Percentiles rank a stretch among this genome's conserved stretches.
phyloP scores from a whole-genome alignment of 306 rosid genomes.

The Begonia loranthoides region DNA sequence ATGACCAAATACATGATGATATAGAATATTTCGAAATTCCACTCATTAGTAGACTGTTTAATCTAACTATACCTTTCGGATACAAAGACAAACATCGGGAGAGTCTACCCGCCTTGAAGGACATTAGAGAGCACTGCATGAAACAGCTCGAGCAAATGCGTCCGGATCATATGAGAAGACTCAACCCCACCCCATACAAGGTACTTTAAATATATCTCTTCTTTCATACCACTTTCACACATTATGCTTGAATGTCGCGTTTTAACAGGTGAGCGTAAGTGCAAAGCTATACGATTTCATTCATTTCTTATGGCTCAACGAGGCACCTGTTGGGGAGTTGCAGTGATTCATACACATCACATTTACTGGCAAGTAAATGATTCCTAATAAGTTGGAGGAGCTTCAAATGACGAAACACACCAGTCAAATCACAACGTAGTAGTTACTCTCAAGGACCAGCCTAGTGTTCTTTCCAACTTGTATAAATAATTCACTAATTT shows the following conservation, averaged over 20 bases:
- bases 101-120: conserved; percentile 50
- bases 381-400: too few species aligned
- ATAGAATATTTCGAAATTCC: too few species aligned
- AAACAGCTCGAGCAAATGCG: conserved; percentile 82
- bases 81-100: conserved; percentile 41
- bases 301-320: conserved; percentile 89
- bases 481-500: too few species aligned
- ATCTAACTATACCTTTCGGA: neutral
- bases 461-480: too few species aligned
- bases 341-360: conserved; percentile 17
- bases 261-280: conserved; percentile 78
- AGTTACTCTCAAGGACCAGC: too few species aligned
- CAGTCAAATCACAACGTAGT: too few species aligned
- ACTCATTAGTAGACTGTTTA: too few species aligned
- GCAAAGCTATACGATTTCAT: conserved; percentile 77
- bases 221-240: neutral
- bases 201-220: conserved; percentile 17
- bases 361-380: too few species aligned
- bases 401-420: too few species aligned
- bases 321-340: conserved; percentile 96
- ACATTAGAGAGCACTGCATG: conserved; percentile 70
- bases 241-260: neutral
- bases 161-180: conserved; percentile 93
- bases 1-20: too few species aligned
- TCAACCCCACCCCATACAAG: conserved; percentile 97